These are phyloP conservation scores for Fusarium secorum DNA, from an alignment of 2,329 filamentous ascomycete genomes.

Conservation along the genomic window DNA sequence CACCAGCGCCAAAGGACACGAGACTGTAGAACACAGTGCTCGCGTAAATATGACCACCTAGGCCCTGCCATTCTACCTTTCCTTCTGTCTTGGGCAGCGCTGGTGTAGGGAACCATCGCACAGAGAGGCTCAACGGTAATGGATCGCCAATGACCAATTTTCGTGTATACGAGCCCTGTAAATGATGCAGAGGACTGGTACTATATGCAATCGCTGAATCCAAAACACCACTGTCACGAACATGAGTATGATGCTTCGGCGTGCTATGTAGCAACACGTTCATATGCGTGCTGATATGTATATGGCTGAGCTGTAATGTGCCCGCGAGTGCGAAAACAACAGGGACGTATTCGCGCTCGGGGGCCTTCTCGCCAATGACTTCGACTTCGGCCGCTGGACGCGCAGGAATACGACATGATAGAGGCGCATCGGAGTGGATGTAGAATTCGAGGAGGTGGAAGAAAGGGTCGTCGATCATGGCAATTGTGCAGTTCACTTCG, in stretches of 20 bases:
- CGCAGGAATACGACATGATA: conserved; percentile 88
- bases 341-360: conserved; percentile 74
- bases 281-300: conserved; percentile 89
- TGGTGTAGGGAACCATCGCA: conserved; percentile 86
- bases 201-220: conserved; percentile 90
- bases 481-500: conserved; percentile 85
- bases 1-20: conserved; percentile 65
- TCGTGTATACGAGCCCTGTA: conserved; percentile 60
- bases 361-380: conserved; percentile 59
- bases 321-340: conserved; percentile 89
- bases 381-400: conserved; percentile 69
- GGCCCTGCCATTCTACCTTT: conserved; percentile 69
- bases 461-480: conserved; percentile 78
- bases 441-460: conserved; percentile 96
- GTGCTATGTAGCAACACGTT: conserved; percentile 84
- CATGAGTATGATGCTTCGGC: conserved; percentile 68
- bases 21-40: conserved; percentile 70
- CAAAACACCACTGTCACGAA: conserved; percentile 77
- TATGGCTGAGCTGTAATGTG: conserved; percentile 84
- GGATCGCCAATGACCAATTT: conserved; percentile 88
- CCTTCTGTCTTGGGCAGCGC: conserved; percentile 73
- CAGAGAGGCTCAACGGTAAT: conserved; percentile 78
- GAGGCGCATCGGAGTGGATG: conserved; percentile 93
- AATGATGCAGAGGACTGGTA: conserved; percentile 73
- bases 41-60: conserved; percentile 70